Base-by-base conservation (phyloP, 331 rosid species). In the Erythrophleum ivorense region DNA sequence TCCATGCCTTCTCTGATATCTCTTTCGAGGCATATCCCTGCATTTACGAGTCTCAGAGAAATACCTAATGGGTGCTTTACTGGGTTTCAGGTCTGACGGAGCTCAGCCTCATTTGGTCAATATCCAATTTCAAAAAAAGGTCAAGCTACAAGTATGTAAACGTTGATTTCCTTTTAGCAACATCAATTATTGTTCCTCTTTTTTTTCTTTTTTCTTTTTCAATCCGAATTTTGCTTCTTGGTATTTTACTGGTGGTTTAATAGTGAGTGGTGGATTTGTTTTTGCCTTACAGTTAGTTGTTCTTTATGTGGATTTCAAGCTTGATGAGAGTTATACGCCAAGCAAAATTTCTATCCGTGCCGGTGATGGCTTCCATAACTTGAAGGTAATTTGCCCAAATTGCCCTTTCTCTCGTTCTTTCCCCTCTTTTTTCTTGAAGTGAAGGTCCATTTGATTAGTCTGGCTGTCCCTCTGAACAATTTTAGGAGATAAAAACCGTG, bases 321-420 rank as follows among this genome's bases (percentile, higher is more conserved):
- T 88, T 54, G 99, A 95, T 9, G 99, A 95, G 85, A 95, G 99
- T 90, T 95, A 95, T 69, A 95, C 99, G 9, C 98, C 97, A 0
- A 89, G 97, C 58, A 93, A 91, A 86, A 75, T 95, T 41, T 91
- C 97, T 21, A 89, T 95, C 8, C 96, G 98, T 0, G 93, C 97
- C 0, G 98, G 99, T 18, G 99, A 89, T 73, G 99, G 98, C 41
- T 93, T 95, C 78, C 99, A 95, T 86, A 95, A 93, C 82, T 78
- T 93, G 84, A 95, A 93, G 92, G 98, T 94, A 66, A 6, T 71
- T 49, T 18, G 31, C 53, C 6, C 31, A 41, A 10, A 31, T 80
- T n/a, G 3, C 14, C 12, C 21, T 7, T 57, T 4, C 36, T 11
- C 36, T 59, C 1, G 3, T 13, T 29, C 24, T 45, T n/a, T 55